A percentile compares a stretch with the other conserved stretches of the same genome.
phyloP scores from a whole-genome alignment of 139 green algal genomes.

The Marvania coccoides region DNA sequence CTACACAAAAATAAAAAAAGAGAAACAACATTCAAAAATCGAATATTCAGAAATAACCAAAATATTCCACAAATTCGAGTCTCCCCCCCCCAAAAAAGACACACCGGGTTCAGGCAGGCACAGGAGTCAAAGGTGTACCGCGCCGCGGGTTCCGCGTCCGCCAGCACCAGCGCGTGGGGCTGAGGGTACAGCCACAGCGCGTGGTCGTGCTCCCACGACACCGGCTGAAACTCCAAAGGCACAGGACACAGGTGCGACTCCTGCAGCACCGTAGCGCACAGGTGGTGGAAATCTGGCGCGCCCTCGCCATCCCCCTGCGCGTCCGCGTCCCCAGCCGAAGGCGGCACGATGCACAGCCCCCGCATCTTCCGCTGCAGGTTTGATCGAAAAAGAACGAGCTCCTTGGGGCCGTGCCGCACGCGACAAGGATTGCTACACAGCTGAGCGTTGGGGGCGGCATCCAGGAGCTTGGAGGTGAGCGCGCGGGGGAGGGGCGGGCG shows the following conservation, averaged over 20 bases:
- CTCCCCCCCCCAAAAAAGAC: background rate
- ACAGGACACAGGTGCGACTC: slow-evolving; percentile 85
- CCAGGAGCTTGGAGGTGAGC: slow-evolving; percentile 42
- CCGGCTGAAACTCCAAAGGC: slow-evolving; percentile 65
- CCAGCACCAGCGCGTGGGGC: slow-evolving; percentile 73
- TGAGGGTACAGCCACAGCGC: slow-evolving; percentile 79
- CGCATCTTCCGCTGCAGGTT: slow-evolving; percentile 58
- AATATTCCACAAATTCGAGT: background rate
- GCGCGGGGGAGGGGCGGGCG: slow-evolving; percentile 54
- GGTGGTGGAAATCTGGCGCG: slow-evolving; percentile 38
- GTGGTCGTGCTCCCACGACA: slow-evolving; percentile 64
- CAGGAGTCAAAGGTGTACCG: slow-evolving; percentile 45
- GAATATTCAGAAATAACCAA: background rate
- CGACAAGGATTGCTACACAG: slow-evolving; percentile 76
- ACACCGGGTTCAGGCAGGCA: slow-evolving; percentile 66
- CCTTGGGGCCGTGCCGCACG: slow-evolving; percentile 43
- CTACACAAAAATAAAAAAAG: slow-evolving; percentile 22
- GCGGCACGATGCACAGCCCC: slow-evolving; percentile 47
- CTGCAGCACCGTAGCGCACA: slow-evolving; percentile 80
- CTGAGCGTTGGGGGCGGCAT: slow-evolving; percentile 44
- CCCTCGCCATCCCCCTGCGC: background rate
- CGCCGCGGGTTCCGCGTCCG: slow-evolving; percentile 46
- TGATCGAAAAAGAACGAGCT: slow-evolving; percentile 68
- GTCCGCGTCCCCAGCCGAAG: slow-evolving; percentile 7
- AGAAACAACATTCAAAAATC: background rate